Evolutionary conservation across 2,329 filamentous ascomycete species (phyloP).

Genomic region (Aspergillus nomiae): DNA sequence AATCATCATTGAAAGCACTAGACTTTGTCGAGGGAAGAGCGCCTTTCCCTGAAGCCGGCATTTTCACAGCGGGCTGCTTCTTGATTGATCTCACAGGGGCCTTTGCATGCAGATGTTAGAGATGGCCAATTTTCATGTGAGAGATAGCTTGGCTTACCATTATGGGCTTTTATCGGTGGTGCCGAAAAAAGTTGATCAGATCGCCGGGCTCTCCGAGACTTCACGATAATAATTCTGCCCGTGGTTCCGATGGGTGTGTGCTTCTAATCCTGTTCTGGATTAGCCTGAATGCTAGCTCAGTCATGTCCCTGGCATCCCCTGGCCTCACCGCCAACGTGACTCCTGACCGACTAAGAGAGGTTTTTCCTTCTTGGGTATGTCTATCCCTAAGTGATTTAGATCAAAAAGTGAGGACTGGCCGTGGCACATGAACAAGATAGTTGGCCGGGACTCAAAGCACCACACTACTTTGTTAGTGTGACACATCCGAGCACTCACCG

Average conservation of each 20-base stretch:
- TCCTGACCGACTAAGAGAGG: neutral
- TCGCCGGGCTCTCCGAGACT: conserved; percentile 6
- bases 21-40: conserved; percentile 20
- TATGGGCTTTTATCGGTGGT: neutral
- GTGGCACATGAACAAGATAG: neutral
- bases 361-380: neutral
- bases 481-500: neutral
- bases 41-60: conserved; percentile 20
- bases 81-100: conserved; percentile 30
- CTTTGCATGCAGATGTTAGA: conserved; percentile 15
- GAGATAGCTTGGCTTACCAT: conserved; percentile 5
- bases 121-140: neutral
- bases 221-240: conserved; percentile 12
- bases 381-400: neutral
- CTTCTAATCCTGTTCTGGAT: conserved; percentile 8
- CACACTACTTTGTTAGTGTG: neutral
- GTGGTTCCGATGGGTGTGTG: conserved; percentile 8
- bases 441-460: neutral
- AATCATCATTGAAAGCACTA: conserved; percentile 44
- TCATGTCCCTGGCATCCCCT: conserved; percentile 11
- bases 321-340: conserved; percentile 21
- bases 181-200: neutral
- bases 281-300: conserved; percentile 8
- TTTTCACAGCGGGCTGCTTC: conserved; percentile 19
- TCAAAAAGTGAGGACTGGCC: neutral